Percentiles rank a stretch among this genome's conserved stretches.
These are phyloP conservation scores for Penicillium arizonense DNA, from an alignment of 495 filamentous ascomycete genomes.

Conservation along the genomic window DNA sequence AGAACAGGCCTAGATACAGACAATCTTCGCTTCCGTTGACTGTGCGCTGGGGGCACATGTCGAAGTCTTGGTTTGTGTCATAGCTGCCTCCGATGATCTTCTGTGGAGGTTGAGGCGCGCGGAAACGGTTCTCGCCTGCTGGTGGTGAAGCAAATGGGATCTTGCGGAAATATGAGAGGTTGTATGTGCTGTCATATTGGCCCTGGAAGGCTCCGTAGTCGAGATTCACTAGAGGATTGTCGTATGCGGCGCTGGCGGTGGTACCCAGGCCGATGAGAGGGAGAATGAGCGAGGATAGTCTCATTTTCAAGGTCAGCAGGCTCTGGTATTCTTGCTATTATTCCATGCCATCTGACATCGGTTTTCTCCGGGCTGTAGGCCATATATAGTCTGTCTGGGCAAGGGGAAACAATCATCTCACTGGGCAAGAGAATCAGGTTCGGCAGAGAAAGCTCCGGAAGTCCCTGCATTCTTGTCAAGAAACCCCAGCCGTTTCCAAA, in stretches of 20 bases:
- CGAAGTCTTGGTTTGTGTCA: slow-evolving; percentile 54
- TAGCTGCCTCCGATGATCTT: slow-evolving; percentile 47
- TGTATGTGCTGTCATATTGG: slow-evolving; percentile 49
- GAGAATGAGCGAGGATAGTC: background rate
- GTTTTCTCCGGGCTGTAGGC: background rate
- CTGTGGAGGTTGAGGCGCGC: slow-evolving; percentile 52
- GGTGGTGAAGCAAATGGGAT: slow-evolving; percentile 61
- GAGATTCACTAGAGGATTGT: slow-evolving; percentile 33
- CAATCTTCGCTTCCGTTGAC: slow-evolving; percentile 63
- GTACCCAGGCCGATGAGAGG: slow-evolving; percentile 8
- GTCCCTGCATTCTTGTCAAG: background rate
- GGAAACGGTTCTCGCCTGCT: slow-evolving; percentile 53
- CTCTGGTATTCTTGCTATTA: no score
- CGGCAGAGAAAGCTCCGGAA: background rate
- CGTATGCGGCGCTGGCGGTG: slow-evolving; percentile 13
- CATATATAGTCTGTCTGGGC: slow-evolving; percentile 11
- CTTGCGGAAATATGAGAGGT: slow-evolving; percentile 54
- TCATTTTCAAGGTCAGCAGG: slow-evolving; percentile 4
- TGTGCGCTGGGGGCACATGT: slow-evolving; percentile 57
- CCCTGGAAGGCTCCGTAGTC: slow-evolving; percentile 61
- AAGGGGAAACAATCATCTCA: background rate
- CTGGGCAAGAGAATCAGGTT: background rate
- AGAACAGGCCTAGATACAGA: slow-evolving; percentile 58
- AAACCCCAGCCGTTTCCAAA: background rate
- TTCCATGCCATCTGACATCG: no score